A percentile compares a stretch with the other conserved stretches of the same genome.
phyloP scores from a whole-genome alignment of 129 eudicot genomes.

The Oenanthe sinensis region DNA sequence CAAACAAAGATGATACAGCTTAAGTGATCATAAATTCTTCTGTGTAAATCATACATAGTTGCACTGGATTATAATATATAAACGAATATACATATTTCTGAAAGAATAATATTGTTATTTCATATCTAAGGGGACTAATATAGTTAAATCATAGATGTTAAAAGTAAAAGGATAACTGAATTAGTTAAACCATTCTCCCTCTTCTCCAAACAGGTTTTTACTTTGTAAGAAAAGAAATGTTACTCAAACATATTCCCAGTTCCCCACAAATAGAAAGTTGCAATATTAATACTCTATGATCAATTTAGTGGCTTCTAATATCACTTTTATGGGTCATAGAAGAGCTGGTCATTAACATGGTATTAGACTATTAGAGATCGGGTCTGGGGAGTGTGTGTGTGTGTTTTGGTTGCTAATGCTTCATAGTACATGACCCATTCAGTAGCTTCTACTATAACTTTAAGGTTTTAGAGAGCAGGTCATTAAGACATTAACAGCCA shows the following conservation, averaged over 20 bases:
- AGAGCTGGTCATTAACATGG: not conserved
- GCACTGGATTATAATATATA: not conserved
- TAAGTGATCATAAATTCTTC: not conserved
- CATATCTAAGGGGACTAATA: not conserved
- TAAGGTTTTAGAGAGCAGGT: no score
- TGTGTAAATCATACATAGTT: not conserved
- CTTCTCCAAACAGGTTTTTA: not conserved
- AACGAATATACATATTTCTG: not conserved
- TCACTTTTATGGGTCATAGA: not conserved
- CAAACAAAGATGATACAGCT: not conserved
- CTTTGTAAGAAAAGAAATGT: not conserved
- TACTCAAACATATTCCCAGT: not conserved
- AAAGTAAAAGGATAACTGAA: not conserved
- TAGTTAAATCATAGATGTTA: not conserved
- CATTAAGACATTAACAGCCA: not conserved
- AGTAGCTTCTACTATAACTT: not conserved
- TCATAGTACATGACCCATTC: not conserved
- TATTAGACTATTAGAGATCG: not conserved
- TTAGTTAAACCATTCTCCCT: not conserved
- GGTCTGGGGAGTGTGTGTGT: no score
- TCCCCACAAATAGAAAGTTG: not conserved
- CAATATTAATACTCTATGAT: not conserved
- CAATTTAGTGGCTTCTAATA: not conserved
- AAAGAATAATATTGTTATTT: not conserved
- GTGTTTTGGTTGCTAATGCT: not conserved